Base-by-base conservation (phyloP, 352 stramenopile species). In the Phytophthora litchii region DNA sequence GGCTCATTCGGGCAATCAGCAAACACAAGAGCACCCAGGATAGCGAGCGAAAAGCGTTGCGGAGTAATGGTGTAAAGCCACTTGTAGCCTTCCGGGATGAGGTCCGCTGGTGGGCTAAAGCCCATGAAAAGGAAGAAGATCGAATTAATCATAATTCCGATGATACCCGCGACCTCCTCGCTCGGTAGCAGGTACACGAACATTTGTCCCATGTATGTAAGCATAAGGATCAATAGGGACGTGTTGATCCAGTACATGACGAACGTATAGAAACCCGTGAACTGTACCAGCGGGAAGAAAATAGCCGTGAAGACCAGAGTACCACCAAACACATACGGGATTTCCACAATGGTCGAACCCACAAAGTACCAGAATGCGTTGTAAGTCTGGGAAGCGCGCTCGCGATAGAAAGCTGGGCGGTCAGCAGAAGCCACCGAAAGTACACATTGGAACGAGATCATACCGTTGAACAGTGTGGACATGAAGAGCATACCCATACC, bases 401-500 rank as follows among this genome's bases (percentile, higher is more conserved):
- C 74, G 3, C 89, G 74, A 17, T 97, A 97, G 60, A 92, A 98
- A 34, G 89, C 85, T 16, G 89, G 83, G 16, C 89, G 74, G 54
- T 97, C 84, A 16, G 75, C 73, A 53, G 84, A 72, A 40, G 93
- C 79, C 8, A 95, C 63, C 2, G 84, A 73, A 5, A 96, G 42
- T 6, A 89, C 80, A 3, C 69, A 85, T 23, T 92, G 67, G 50
- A 94, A 83, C 34, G 75, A 82, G 19, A 91, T 88, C 47, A 96
- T 79, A 21, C 78, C 71, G 42, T 92, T 83, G 60, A 97, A 97
- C 35, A 91, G 50, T 10, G 89, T 91, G 1, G 81, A 75, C 16
- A 90, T 67, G 70, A 95, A 97, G 44, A 97, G 85, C 31, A 96
- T 86, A 5, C 86, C 83, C 35, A 97, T 59, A 17, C 79, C 80